A percentile compares a stretch with the other conserved stretches of the same genome.
Evolutionary conservation across 768 basidiomycete genomes (phyloP).

Genomic region (Serendipita vermifera): DNA sequence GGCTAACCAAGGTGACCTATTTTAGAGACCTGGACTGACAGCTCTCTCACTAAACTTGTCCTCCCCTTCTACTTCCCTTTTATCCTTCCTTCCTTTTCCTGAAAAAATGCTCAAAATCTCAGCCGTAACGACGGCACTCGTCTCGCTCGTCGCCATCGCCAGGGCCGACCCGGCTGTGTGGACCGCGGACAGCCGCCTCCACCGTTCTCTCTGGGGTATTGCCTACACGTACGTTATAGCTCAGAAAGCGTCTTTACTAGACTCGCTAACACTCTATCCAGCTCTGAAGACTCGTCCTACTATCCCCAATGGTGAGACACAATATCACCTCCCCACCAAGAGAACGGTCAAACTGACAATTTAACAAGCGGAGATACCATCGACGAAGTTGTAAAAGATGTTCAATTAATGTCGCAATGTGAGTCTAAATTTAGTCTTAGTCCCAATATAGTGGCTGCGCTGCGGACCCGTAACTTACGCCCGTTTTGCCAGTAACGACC

Average conservation of each 20-base stretch:
- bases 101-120: background rate
- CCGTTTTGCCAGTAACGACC: background rate
- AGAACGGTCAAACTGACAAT: background rate
- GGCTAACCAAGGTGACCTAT: no score
- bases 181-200: background rate
- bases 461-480: background rate
- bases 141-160: background rate
- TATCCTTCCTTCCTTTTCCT: background rate
- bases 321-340: background rate
- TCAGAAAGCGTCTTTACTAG: background rate
- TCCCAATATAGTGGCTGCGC: no score
- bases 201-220: constrained; percentile 7
- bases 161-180: background rate
- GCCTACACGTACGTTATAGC: background rate
- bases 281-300: background rate
- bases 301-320: background rate
- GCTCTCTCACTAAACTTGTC: no score
- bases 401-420: background rate
- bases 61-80: background rate
- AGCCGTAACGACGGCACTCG: background rate
- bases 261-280: background rate
- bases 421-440: background rate
- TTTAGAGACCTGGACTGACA: no score
- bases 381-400: constrained; percentile 4
- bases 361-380: constrained; percentile 3